These are phyloP conservation scores for Metrosideros polymorpha DNA, from an alignment of 441 rosid species.

Conservation along the genomic window DNA sequence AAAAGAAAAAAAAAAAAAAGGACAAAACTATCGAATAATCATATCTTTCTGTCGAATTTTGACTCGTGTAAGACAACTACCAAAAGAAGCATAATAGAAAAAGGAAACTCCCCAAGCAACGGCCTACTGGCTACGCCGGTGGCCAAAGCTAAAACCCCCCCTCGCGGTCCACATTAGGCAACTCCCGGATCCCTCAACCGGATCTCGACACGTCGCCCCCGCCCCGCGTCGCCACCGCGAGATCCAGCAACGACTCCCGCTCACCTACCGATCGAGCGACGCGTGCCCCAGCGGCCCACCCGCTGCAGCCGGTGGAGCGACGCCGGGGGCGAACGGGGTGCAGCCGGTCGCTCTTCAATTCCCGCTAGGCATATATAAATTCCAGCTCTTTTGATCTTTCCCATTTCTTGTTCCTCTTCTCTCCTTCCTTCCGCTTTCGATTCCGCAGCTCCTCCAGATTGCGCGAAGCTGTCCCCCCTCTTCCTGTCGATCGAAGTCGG, in stretches of 20 bases:
- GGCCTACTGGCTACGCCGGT: background rate
- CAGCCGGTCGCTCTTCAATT: slow-evolving; percentile 44
- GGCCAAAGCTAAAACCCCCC: background rate
- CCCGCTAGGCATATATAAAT: slow-evolving; percentile 47
- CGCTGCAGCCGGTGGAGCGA: slow-evolving; percentile 8
- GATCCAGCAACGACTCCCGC: slow-evolving; percentile 23
- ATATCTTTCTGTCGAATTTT: background rate
- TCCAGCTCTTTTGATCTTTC: background rate
- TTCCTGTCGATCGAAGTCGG: background rate
- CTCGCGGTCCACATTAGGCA: background rate
- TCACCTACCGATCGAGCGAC: background rate
- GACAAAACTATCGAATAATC: background rate
- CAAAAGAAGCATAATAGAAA: background rate
- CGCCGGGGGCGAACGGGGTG: slow-evolving; percentile 6
- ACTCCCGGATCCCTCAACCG: background rate
- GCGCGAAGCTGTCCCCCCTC: background rate
- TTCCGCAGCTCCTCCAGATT: background rate
- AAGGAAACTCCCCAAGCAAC: too few species aligned
- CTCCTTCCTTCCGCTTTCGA: background rate
- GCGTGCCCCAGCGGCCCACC: slow-evolving; percentile 11
- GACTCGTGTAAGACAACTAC: too few species aligned
- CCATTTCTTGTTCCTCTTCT: background rate
- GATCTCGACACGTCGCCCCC: background rate
- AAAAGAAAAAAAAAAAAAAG: background rate
- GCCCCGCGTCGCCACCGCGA: slow-evolving; percentile 12